Conservation (phyloP, 2,329 filamentous ascomycete species). For the Neofusicoccum cordaticola region DNA sequence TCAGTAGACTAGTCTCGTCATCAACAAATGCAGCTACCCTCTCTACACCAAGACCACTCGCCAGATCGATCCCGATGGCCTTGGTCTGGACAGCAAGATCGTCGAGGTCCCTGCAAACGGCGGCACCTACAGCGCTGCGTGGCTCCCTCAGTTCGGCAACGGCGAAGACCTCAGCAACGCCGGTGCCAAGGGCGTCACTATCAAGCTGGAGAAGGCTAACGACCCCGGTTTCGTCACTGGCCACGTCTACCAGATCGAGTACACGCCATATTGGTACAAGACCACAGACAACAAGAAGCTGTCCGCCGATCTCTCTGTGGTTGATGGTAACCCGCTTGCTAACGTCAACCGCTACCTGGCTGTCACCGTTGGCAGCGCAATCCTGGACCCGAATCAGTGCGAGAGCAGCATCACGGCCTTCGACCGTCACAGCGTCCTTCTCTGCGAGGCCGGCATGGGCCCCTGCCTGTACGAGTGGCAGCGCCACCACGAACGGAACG, state of each 20-base stretch:
- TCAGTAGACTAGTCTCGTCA: not conserved
- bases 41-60: not conserved
- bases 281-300: not conserved
- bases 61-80: not conserved
- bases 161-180: not conserved
- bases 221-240: not conserved
- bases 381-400: not conserved
- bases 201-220: not conserved
- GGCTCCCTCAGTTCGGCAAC: not conserved
- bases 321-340: not conserved
- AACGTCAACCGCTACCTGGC: not conserved
- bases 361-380: not conserved
- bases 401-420: not conserved
- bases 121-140: not conserved
- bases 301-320: not conserved
- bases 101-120: not conserved
- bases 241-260: conserved; percentile 1
- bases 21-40: not conserved
- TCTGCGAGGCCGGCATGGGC: not conserved
- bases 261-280: not conserved
- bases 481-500: not conserved
- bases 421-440: not conserved
- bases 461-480: not conserved
- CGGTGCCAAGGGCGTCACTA: not conserved
- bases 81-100: not conserved